Evolutionary conservation across 148 eudicot genomes (phyloP).

Genomic region (Arbutus unedo): DNA sequence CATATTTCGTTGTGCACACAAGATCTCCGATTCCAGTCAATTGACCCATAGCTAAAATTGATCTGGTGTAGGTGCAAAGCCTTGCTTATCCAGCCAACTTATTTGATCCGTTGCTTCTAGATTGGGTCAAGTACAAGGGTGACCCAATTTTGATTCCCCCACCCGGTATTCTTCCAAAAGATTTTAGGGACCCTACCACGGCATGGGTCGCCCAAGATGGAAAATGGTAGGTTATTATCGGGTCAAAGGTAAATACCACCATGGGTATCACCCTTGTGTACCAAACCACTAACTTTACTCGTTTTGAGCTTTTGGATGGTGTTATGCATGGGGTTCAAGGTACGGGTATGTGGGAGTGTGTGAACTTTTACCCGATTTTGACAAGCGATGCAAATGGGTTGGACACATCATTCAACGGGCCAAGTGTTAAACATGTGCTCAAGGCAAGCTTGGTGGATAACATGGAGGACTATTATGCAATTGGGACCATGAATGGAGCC

Average conservation of each 20-base stretch:
- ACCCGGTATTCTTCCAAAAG: constrained; percentile 50
- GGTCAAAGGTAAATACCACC: constrained; percentile 60
- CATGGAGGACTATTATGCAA: constrained; percentile 66
- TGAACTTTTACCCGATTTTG: constrained; percentile 85
- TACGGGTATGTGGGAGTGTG: constrained; percentile 99
- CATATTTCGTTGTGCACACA: too few relatives aligned
- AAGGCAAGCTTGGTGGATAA: constrained; percentile 76
- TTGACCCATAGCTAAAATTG: background rate
- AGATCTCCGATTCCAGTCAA: too few relatives aligned
- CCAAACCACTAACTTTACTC: constrained; percentile 50
- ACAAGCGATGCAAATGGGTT: constrained; percentile 46
- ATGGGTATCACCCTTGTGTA: constrained; percentile 68
- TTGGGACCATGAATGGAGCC: too few relatives aligned
- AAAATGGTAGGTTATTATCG: constrained; percentile 64
- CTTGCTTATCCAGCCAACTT: constrained; percentile 80
- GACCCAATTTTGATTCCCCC: constrained; percentile 89
- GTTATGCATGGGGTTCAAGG: constrained; percentile 59
- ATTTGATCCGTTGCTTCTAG: constrained; percentile 82
- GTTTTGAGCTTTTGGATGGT: constrained; percentile 50
- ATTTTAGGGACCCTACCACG: constrained; percentile 87
- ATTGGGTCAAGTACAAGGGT: constrained; percentile 68
- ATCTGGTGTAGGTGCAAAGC: constrained; percentile 70
- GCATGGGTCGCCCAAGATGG: constrained; percentile 81
- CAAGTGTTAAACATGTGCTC: constrained; percentile 64
- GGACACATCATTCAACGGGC: constrained; percentile 67